A percentile compares a stretch with the other conserved stretches of the same genome.
phyloP scores from a whole-genome alignment of 257 asterid genomes.

The Gardenia jasminoides region DNA sequence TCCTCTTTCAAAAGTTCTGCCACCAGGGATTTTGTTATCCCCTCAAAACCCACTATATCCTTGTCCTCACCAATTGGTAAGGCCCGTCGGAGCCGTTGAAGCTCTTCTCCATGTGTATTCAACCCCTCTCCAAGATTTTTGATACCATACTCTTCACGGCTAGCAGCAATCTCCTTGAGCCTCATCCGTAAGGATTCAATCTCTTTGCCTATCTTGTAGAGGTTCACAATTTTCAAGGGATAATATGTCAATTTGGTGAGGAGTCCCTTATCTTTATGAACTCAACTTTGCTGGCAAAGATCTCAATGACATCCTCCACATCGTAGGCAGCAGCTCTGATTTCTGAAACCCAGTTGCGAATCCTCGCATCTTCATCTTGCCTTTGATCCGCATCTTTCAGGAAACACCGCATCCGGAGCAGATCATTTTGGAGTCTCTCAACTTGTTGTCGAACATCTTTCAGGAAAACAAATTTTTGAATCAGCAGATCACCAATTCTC shows the following conservation, averaged over 20 bases:
- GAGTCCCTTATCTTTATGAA: background rate
- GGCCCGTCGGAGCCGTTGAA: background rate
- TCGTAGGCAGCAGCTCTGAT: constrained; percentile 24
- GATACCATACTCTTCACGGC: background rate
- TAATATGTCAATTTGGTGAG: background rate
- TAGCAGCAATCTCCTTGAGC: background rate
- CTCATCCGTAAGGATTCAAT: background rate
- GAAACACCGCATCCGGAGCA: no score
- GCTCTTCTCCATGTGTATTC: background rate
- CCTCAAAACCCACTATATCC: no score
- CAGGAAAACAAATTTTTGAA: no score
- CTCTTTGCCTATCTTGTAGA: no score
- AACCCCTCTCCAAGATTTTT: background rate
- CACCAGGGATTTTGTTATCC: no score
- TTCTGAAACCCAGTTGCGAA: constrained; percentile 24
- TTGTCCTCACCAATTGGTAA: background rate
- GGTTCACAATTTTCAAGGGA: background rate
- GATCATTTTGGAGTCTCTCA: no score
- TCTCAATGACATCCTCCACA: constrained; percentile 26
- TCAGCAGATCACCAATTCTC: no score
- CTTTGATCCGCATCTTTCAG: constrained; percentile 12
- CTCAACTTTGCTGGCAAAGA: constrained; percentile 10
- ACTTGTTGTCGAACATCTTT: no score
- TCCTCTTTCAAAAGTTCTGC: no score
- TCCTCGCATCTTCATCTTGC: constrained; percentile 9